phyloP scores from a whole-genome alignment of 345 rosid genomes.

The Sonneratia alba region DNA sequence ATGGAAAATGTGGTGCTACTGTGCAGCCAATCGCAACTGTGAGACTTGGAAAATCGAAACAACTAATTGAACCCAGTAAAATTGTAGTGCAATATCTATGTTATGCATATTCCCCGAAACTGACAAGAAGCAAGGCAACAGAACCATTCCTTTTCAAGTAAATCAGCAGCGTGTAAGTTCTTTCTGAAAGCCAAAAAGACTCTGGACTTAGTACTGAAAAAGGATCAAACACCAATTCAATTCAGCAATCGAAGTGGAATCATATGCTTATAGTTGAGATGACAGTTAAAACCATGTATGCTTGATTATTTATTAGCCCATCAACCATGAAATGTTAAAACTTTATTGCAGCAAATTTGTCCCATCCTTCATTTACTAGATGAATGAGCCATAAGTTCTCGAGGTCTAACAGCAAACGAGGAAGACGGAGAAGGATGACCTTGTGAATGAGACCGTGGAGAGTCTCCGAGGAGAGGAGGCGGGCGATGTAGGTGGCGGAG shows the following conservation, averaged over 20 bases:
- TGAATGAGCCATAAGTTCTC: background rate
- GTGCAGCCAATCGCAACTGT: background rate
- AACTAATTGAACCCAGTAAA: no score
- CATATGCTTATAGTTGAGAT: no score
- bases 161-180: background rate
- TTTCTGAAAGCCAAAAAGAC: no score
- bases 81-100: no score
- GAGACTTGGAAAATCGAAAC: no score
- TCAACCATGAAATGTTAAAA: background rate
- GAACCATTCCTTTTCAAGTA: no score
- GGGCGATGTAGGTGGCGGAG: conserved; percentile 65
- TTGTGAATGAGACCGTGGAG: conserved; percentile 47
- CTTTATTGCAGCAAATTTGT: no score
- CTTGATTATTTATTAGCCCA: background rate
- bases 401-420: background rate
- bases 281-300: no score
- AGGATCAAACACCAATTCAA: background rate
- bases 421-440: conserved; percentile 20
- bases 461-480: conserved; percentile 47
- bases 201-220: background rate
- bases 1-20: background rate
- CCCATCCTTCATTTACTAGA: background rate
- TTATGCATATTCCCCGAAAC: no score
- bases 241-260: background rate
- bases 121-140: no score